phyloP scores from a whole-genome alignment of 352 stramenopile species.

The Phytophthora vignae region DNA sequence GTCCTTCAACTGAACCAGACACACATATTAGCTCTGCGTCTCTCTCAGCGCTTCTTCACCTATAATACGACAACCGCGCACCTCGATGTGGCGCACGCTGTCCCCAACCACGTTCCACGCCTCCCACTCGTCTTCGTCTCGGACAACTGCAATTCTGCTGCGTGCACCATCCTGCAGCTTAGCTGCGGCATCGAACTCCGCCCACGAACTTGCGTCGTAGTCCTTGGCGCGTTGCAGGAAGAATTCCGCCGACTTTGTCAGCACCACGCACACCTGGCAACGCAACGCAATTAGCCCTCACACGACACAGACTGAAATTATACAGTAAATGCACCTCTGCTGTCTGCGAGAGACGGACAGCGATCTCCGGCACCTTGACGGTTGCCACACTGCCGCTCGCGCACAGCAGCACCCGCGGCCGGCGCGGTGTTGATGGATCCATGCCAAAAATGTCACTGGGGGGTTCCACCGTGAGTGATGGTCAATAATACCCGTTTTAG shows the following conservation, averaged over 20 bases:
- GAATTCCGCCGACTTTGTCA: conserved; percentile 85
- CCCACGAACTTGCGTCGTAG: conserved; percentile 70
- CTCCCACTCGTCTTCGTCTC: conserved; percentile 86
- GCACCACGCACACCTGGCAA: conserved; percentile 74
- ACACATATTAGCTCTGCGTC: conserved; percentile 2
- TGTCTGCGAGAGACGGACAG: conserved; percentile 56
- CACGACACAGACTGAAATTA: neutral
- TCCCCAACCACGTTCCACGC: conserved; percentile 84
- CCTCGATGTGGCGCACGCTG: conserved; percentile 89
- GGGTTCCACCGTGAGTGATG: conserved; percentile 22
- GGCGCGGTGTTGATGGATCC: conserved; percentile 6
- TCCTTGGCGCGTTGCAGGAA: conserved; percentile 80
- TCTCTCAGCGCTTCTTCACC: neutral
- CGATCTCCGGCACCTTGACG: conserved; percentile 89
- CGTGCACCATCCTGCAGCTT: conserved; percentile 1
- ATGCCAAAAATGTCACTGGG: conserved; percentile 19
- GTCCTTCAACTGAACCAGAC: conserved; percentile 86
- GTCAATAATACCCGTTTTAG: conserved; percentile 7
- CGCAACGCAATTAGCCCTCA: neutral
- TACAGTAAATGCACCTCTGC: conserved; percentile 53
- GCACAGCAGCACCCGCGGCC: conserved; percentile 73
- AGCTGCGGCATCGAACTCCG: conserved; percentile 48
- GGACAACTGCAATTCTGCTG: conserved; percentile 53
- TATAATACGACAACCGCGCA: conserved; percentile 25
- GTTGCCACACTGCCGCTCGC: conserved; percentile 89